Conservation (phyloP, 192 early-diverging fungal genomes). For the Piromyces finnis region DNA sequence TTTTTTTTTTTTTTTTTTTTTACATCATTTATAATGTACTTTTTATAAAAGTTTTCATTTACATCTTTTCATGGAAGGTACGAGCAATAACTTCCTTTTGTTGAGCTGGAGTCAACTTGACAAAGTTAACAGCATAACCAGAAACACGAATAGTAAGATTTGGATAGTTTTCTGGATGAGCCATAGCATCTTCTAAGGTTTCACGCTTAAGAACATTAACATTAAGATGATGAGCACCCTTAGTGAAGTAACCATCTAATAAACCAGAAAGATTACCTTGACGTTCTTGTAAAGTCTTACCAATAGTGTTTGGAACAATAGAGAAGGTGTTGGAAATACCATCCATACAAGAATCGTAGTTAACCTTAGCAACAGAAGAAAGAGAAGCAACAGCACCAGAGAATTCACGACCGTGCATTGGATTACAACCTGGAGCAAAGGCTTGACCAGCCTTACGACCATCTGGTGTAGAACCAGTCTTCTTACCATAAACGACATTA, state of each 20-base stretch:
- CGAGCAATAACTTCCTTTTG: constrained; percentile 6
- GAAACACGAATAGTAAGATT: constrained; percentile 7
- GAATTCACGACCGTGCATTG: no score
- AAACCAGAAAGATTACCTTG: constrained; percentile 7
- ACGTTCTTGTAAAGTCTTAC: background rate
- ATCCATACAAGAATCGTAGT: constrained; percentile 2
- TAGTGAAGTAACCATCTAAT: background rate
- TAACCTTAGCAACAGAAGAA: constrained; percentile 9
- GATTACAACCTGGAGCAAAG: no score
- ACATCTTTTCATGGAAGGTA: background rate
- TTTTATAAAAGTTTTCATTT: no score
- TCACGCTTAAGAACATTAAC: background rate
- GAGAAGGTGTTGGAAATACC: no score
- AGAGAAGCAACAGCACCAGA: constrained; percentile 5
- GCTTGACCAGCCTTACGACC: no score
- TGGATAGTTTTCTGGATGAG: constrained; percentile 7
- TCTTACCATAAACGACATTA: no score
- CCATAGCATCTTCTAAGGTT: constrained; percentile 7
- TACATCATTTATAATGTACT: no score
- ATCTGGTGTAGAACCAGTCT: no score
- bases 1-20: no score
- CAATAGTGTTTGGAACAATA: no score
- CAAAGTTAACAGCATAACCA: constrained; percentile 8
- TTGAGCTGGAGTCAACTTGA: constrained; percentile 3
- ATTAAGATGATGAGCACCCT: no score